These are phyloP conservation scores for Scytalidium lignicola DNA, from an alignment of 2,329 filamentous ascomycete genomes.

Conservation along the genomic window DNA sequence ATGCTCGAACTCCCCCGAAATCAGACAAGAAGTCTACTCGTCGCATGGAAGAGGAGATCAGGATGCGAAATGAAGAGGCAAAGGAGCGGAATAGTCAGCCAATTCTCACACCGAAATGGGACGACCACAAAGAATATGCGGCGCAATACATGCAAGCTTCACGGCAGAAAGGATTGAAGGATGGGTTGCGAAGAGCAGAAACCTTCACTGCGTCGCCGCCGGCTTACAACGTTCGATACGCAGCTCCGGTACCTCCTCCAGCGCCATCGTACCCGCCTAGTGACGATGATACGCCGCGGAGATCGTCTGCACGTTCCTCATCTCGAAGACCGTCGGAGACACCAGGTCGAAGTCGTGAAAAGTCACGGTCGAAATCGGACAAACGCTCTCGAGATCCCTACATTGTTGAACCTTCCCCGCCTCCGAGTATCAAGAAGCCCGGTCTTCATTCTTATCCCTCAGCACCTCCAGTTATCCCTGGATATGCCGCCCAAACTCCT, in stretches of 20 bases:
- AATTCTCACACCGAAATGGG: conserved; percentile 16
- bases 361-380: conserved; percentile 4
- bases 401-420: conserved; percentile 24
- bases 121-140: conserved; percentile 19
- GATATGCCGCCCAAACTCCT: conserved; percentile 15
- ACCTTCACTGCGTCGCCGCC: conserved; percentile 19
- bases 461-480: conserved; percentile 17
- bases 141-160: conserved; percentile 26
- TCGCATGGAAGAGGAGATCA: conserved; percentile 18
- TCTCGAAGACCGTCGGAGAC: conserved; percentile 22
- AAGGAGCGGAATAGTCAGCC: conserved; percentile 5
- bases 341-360: conserved; percentile 13
- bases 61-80: conserved; percentile 12
- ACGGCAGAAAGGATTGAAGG: conserved; percentile 15
- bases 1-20: conserved; percentile 7
- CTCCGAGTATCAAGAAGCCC: conserved; percentile 18
- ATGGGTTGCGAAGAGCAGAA: conserved; percentile 22
- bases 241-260: conserved; percentile 8
- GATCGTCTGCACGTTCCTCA: conserved; percentile 23
- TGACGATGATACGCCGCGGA: conserved; percentile 25
- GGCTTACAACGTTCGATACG: conserved; percentile 19
- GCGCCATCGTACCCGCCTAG: conserved; percentile 7
- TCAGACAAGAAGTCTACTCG: conserved; percentile 18
- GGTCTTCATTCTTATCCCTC: conserved; percentile 22
- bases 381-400: conserved; percentile 9